Evolutionary conservation across 805 yeast species (phyloP).

Genomic region (Vanderwaltozyma verrucispora): DNA sequence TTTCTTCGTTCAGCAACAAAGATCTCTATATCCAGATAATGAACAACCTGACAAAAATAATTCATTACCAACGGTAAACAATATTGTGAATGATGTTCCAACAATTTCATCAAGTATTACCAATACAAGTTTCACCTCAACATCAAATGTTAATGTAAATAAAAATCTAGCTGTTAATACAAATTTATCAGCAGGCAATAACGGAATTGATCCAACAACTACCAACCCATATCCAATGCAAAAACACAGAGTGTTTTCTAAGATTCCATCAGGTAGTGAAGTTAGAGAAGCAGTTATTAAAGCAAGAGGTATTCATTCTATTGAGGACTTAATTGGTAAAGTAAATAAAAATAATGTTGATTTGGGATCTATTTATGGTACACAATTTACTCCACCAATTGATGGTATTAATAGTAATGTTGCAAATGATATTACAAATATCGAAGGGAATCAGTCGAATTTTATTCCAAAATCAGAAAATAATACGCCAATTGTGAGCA

Average conservation of each 20-base stretch:
- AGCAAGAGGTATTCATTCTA: slow-evolving; percentile 66
- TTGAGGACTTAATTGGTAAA: slow-evolving; percentile 54
- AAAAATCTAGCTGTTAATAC: too few species aligned
- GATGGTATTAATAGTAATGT: slow-evolving; percentile 4
- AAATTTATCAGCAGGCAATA: too few species aligned
- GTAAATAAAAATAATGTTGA: slow-evolving; percentile 46
- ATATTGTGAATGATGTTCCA: too few species aligned
- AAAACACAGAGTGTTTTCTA: slow-evolving; percentile 3
- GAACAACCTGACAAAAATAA: not conserved
- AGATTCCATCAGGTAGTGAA: slow-evolving; percentile 33
- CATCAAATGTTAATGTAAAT: too few species aligned
- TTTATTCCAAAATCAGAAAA: slow-evolving; percentile 7
- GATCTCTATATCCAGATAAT: slow-evolving; percentile 26
- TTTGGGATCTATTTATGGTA: slow-evolving; percentile 39
- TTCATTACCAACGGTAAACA: too few species aligned
- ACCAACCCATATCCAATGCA: slow-evolving; percentile 2
- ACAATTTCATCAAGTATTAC: not conserved
- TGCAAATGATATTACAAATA: slow-evolving; percentile 7
- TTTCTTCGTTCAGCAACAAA: slow-evolving; percentile 59
- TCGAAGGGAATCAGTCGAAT: too few species aligned
- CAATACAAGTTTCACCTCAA: not conserved
- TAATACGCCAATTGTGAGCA: too few species aligned
- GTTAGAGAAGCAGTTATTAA: slow-evolving; percentile 47
- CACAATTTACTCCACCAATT: not conserved
- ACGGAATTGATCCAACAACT: not conserved